Evolutionary conservation across 305 asterid species (phyloP), one percentile per base, ranked within the genome.

Genomic region (Fraxinus sp.): DNA sequence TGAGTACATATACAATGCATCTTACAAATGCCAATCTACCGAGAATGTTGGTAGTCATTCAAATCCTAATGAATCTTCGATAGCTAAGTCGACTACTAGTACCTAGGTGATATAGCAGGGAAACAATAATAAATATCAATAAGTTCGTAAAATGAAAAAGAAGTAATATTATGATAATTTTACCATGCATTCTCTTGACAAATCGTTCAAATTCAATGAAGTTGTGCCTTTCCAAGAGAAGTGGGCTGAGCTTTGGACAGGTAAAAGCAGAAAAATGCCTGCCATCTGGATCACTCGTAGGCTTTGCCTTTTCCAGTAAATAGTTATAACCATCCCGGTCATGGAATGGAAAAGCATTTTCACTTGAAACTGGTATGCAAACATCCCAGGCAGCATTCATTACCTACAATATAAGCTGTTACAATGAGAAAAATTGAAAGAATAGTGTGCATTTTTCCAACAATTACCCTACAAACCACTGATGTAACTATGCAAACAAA

Each of bases 311-410:
- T 70, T 92, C 97, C 86, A 93, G 49, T 87, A 94, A 78, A 83
- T 88, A 84, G 72, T 84, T 86, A 84, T 88, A 92, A 79, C 92
- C 92, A 85, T 88, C 97, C 83, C 92, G 89, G 79, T 84, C 90
- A 37, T 87, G 84, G 85, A 92, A 93, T 28, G 93, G 86, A 81
- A 91, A 87, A 77, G 95, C 87, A 87, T 89, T 92, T 85, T 88
- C 93, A 78, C 97, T 82, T 49, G 91, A 87, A 81, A 94, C 88
- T 41, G 93, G 86, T 80, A 93, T 74, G 81, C 87, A 79, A 68
- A 91, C 92, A 88, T 92, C 97, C 97, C 95, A 94, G 80, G 97
- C 97, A 86, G 94, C 91, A 90, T 92, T 93, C 81, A 91, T 79
- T 79, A 93, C 97, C 98, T 93, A 87, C 77, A 84, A 84, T 77